Conservation (phyloP, 139 green algal genomes). For the Micromonas pusilla region DNA sequence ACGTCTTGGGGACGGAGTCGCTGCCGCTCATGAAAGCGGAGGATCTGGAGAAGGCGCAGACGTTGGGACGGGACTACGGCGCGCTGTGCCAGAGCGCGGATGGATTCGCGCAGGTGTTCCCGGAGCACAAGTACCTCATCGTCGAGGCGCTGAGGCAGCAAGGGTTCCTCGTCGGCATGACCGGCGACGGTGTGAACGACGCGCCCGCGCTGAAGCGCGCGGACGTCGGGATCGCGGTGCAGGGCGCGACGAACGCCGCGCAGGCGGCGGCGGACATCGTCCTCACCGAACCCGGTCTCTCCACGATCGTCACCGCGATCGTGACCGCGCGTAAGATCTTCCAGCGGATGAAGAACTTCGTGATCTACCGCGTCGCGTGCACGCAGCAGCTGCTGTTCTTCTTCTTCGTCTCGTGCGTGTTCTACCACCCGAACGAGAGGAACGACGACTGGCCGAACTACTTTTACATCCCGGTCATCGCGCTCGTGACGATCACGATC, state of each 20-base stretch:
- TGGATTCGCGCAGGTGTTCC: slow-evolving; percentile 71
- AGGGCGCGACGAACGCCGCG: slow-evolving; percentile 71
- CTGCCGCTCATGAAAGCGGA: slow-evolving; percentile 41
- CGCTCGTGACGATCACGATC: slow-evolving; percentile 83
- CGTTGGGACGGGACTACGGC: slow-evolving; percentile 58
- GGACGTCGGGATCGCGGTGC: slow-evolving; percentile 78
- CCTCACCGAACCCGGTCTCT: slow-evolving; percentile 70
- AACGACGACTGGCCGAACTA: slow-evolving; percentile 51
- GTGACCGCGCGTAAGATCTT: slow-evolving; percentile 67
- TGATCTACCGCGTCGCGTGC: slow-evolving; percentile 65
- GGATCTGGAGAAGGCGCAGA: slow-evolving; percentile 4
- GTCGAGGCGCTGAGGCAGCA: slow-evolving; percentile 39
- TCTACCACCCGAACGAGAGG: slow-evolving; percentile 56
- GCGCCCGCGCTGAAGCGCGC: slow-evolving; percentile 74
- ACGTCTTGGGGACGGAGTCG: slow-evolving; percentile 58
- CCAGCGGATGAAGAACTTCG: slow-evolving; percentile 74
- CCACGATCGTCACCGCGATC: slow-evolving; percentile 68
- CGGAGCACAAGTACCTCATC: slow-evolving; percentile 76
- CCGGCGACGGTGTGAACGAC: slow-evolving; percentile 87
- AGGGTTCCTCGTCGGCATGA: slow-evolving; percentile 56
- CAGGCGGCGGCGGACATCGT: slow-evolving; percentile 83
- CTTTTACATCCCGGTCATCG: slow-evolving; percentile 76
- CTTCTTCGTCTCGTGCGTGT: slow-evolving; percentile 79
- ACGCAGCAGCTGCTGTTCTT: slow-evolving; percentile 70
- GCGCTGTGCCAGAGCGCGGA: slow-evolving; percentile 58